A percentile compares a stretch with the other conserved stretches of the same genome.
phyloP scores from a whole-genome alignment of 1,284 basidiomycete genomes.

The Cutaneotrichosporon sp. region DNA sequence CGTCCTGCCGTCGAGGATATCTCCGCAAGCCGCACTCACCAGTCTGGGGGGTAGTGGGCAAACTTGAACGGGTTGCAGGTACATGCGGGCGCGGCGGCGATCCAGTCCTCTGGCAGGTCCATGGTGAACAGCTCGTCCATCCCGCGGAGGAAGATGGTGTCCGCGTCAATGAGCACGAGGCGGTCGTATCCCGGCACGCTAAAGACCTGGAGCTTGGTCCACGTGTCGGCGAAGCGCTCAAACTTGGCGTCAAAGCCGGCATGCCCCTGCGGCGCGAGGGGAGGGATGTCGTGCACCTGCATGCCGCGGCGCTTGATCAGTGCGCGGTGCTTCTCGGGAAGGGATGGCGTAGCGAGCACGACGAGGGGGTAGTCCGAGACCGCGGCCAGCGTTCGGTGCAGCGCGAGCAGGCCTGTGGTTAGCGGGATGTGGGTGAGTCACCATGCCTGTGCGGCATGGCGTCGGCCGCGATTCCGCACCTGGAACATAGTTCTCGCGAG shows the following conservation, averaged over 20 bases:
- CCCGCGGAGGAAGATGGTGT: slow-evolving; percentile 83
- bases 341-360: slow-evolving; percentile 70
- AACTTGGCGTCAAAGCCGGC: slow-evolving; percentile 43
- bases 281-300: slow-evolving; percentile 62
- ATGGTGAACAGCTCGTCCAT: slow-evolving; percentile 91
- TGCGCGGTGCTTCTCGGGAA: slow-evolving; percentile 61
- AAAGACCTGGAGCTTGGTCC: slow-evolving; percentile 85
- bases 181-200: slow-evolving; percentile 76
- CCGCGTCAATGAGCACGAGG: slow-evolving; percentile 81
- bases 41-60: slow-evolving; percentile 81
- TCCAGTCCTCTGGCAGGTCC: slow-evolving; percentile 66
- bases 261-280: slow-evolving; percentile 63
- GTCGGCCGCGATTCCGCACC: slow-evolving; percentile 27
- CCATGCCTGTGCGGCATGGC: background rate
- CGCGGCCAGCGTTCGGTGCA: slow-evolving; percentile 66
- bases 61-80: slow-evolving; percentile 88
- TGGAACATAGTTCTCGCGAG: slow-evolving; percentile 66
- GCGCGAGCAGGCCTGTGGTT: slow-evolving; percentile 60
- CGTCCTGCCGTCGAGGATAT: background rate
- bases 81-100: slow-evolving; percentile 85
- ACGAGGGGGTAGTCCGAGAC: slow-evolving; percentile 77
- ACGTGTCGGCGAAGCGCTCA: slow-evolving; percentile 75
- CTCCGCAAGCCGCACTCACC: slow-evolving; percentile 59
- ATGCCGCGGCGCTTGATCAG: slow-evolving; percentile 64
- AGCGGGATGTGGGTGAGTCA: background rate